Percentiles rank a stretch among this genome's conserved stretches.
Conservation (phyloP, 1,284 basidiomycete species). For the Cutaneotrichosporon sp. region DNA sequence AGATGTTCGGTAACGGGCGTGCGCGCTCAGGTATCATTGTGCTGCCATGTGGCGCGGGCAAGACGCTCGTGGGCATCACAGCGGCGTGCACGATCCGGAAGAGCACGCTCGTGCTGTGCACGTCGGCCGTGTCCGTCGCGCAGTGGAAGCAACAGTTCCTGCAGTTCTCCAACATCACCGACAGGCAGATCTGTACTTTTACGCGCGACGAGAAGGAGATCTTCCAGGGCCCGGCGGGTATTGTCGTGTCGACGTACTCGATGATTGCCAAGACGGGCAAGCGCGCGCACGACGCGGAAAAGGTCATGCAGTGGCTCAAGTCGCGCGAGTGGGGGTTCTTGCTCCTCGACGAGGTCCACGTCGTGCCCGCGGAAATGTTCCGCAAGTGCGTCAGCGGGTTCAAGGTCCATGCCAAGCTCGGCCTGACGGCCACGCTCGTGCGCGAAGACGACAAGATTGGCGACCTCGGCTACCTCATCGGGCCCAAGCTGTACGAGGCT, state of each 20-base stretch:
- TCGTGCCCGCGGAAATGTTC: conserved; percentile 96
- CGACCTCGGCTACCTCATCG: conserved; percentile 98
- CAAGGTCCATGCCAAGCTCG: conserved; percentile 95
- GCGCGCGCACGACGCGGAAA: conserved; percentile 90
- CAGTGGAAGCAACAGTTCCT: conserved; percentile 98
- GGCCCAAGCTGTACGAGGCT: conserved; percentile 97
- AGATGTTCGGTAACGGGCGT: conserved; percentile 98
- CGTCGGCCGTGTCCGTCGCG: conserved; percentile 93
- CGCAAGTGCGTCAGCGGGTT: conserved; percentile 91
- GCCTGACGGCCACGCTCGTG: conserved; percentile 80
- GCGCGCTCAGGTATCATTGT: conserved; percentile 98
- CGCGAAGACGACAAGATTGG: conserved; percentile 99
- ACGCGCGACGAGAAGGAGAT: conserved; percentile 95
- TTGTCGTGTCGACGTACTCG: conserved; percentile 94
- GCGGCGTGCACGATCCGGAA: conserved; percentile 99
- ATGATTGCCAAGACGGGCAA: conserved; percentile 98
- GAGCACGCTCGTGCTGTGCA: conserved; percentile 95
- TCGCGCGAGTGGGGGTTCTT: conserved; percentile 96
- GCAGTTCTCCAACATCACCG: conserved; percentile 94
- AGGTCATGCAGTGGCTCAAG: conserved; percentile 97
- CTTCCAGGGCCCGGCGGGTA: conserved; percentile 77
- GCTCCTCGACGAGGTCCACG: conserved; percentile 91
- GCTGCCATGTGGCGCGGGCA: conserved; percentile 95
- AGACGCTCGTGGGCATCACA: conserved; percentile 97
- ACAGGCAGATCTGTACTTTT: conserved; percentile 89